These are phyloP conservation scores for Theileria luwenshuni DNA, from an alignment of 169 alveolate species.

Conservation along the genomic window DNA sequence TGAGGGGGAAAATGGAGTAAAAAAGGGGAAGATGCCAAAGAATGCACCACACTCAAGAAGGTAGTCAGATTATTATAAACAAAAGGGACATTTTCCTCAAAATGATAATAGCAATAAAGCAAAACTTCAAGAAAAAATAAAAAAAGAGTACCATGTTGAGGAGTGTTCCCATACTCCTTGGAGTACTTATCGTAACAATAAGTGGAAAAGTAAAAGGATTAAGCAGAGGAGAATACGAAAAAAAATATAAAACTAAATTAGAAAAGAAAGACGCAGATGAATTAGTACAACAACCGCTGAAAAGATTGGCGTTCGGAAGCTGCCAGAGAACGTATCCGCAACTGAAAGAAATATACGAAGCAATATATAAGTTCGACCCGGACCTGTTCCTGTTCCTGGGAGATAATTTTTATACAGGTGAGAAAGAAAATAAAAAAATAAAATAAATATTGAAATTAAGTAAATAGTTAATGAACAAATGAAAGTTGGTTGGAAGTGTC, in stretches of 20 bases:
- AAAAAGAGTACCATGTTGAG: neutral
- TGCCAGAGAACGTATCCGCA: slow-evolving; percentile 51
- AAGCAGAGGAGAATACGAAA: slow-evolving; percentile 19
- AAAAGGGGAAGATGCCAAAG: neutral
- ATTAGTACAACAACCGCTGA: slow-evolving; percentile 42
- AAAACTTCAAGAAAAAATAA: neutral
- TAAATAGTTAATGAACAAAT: neutral
- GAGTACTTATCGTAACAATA: neutral
- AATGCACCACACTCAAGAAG: neutral
- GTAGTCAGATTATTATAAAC: neutral
- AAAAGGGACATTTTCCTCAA: too few relatives aligned
- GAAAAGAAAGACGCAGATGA: slow-evolving; percentile 32
- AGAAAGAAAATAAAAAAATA: neutral
- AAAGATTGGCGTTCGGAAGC: slow-evolving; percentile 63
- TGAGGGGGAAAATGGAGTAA: neutral
- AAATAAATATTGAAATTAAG: neutral
- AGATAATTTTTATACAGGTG: slow-evolving; percentile 75
- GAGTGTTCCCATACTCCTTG: neutral
- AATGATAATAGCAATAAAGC: neutral
- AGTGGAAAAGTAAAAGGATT: neutral
- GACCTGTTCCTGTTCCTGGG: slow-evolving; percentile 82
- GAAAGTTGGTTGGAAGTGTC: neutral
- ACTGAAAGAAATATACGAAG: slow-evolving; percentile 29
- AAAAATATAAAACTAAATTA: slow-evolving; percentile 16
- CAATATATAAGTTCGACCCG: slow-evolving; percentile 66